These are phyloP conservation scores for Paecilomyces dactylethromorphus DNA, from an alignment of 2,329 filamentous ascomycete genomes.

Conservation along the genomic window DNA sequence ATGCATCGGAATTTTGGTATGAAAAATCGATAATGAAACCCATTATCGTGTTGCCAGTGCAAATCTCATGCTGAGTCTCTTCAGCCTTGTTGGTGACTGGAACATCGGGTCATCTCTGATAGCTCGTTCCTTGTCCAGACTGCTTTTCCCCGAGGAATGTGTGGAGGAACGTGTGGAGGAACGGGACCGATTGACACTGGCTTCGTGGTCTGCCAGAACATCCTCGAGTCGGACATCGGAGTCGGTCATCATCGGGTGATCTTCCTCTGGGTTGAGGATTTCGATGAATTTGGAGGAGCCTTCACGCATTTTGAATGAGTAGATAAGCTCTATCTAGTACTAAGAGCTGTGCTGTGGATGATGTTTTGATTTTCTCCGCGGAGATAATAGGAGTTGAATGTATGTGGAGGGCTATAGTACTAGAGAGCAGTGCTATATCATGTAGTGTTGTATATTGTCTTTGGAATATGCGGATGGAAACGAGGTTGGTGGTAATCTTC, in stretches of 20 bases:
- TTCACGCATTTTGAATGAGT: conserved; percentile 18
- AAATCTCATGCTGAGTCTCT: conserved; percentile 1
- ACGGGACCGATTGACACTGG: conserved; percentile 26
- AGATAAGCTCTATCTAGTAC: neutral
- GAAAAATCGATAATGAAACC: neutral
- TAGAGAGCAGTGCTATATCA: neutral
- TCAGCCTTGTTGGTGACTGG: neutral
- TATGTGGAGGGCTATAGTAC: neutral
- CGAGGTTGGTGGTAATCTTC: neutral
- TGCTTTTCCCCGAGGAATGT: conserved; percentile 26
- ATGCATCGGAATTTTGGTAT: neutral
- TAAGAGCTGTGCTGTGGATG: neutral
- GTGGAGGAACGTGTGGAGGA: conserved; percentile 32
- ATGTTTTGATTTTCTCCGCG: neutral
- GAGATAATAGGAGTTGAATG: neutral
- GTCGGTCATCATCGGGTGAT: conserved; percentile 26
- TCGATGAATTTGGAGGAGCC: conserved; percentile 39
- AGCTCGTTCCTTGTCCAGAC: conserved; percentile 18
- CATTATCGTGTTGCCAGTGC: neutral
- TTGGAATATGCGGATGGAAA: neutral
- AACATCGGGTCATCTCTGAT: neutral
- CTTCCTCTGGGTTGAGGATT: conserved; percentile 33
- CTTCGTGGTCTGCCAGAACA: conserved; percentile 35
- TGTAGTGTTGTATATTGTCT: neutral
- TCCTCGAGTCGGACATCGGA: conserved; percentile 38